Percentiles rank a stretch among this genome's conserved stretches.
These are phyloP conservation scores for Lipomyces japonicus DNA, from an alignment of 805 yeast species.

Conservation along the genomic window DNA sequence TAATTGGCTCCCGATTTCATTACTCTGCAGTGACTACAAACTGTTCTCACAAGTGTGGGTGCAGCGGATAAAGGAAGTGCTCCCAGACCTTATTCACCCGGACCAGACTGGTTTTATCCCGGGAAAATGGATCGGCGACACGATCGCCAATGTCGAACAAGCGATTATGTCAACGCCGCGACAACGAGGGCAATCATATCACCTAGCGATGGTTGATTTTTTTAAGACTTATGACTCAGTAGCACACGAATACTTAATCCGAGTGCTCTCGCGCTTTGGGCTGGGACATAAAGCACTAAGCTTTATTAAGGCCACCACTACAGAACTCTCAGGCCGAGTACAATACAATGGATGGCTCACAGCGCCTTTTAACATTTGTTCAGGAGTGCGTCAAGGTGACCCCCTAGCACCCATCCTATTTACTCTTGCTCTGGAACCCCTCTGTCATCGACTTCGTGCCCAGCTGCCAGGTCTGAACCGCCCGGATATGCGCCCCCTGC, in stretches of 20 bases:
- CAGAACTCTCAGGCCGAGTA: background rate
- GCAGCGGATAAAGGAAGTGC: background rate
- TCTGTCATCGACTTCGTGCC: background rate
- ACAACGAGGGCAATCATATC: background rate
- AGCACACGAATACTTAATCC: background rate
- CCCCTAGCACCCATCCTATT: background rate
- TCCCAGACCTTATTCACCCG: background rate
- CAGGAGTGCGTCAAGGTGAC: background rate
- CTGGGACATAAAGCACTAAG: background rate
- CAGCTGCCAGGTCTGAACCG: background rate
- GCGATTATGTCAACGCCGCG: background rate
- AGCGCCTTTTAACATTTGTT: background rate
- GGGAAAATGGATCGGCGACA: slow-evolving; percentile 7
- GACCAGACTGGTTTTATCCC: slow-evolving; percentile 5
- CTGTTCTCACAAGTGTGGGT: slow-evolving; percentile 2
- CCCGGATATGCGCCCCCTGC: background rate
- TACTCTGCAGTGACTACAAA: background rate
- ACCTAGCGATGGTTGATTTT: background rate
- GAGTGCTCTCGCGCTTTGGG: background rate
- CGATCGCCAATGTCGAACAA: slow-evolving; percentile 7
- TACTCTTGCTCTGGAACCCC: background rate
- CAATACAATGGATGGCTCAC: background rate
- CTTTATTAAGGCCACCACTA: background rate
- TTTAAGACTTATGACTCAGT: background rate
- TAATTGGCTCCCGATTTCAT: slow-evolving; percentile 2